Evolutionary conservation across 2,329 filamentous ascomycete genomes (phyloP), one percentile per base, ranked within the genome.

Genomic region (Biscogniauxia mediterranea): DNA sequence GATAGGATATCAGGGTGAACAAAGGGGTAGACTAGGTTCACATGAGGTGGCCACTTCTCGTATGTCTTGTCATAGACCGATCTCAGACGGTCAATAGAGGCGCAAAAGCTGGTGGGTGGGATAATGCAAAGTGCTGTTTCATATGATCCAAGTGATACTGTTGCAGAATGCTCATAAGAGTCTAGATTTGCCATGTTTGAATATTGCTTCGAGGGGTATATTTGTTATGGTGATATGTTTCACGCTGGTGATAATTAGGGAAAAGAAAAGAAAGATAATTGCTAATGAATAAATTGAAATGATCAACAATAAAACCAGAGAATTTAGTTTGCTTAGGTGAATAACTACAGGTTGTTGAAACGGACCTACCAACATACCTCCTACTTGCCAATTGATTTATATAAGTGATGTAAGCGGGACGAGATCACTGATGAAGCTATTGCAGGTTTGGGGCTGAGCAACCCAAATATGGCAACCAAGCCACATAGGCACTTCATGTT

Each of bases 21-120:
- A 70, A 89, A 90, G 0, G 87, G 88, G 69, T 90, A 90, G 21
- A 89, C 67, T 25, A 90, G 73, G 66, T 89, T 90, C 68, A 90
- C 70, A 66, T 90, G 88, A 13, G 87, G 84, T 3, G 87, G 86
- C 88, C 88, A 90, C 73, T 79, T 84, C 25, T 77, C 77, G 65
- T 82, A 83, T 0, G 82, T 79, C 62, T 85, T 85, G 72, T 90
- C 88, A 73, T 90, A 87, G 13, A 86, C 75, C n/a, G 77, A 79
- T 52, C 88, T 82, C 2, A 91, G 73, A 15, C 76, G 74, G 65
- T 89, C 80, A 56, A 88, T 71, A 3, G 80, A 67, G 1, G 76
- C 63, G 76, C 82, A 84, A 42, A 82, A 70, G 55, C 76, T 66
- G 21, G 68, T 65, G 0, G 86, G 84, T 2, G 85, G 85, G 6